phyloP scores from a whole-genome alignment of 306 rosid species.

The Lathyrus sativus region DNA sequence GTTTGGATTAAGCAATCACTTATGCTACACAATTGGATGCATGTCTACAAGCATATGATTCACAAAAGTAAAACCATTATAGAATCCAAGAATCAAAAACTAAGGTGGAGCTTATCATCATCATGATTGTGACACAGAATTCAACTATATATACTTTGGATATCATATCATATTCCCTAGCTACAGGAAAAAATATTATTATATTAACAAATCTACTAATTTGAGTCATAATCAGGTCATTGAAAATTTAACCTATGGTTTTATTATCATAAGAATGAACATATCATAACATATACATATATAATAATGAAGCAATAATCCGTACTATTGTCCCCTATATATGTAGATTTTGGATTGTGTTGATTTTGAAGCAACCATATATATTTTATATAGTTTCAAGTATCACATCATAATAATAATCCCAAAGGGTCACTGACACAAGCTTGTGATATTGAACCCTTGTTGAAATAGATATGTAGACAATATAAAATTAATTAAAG shows the following conservation, averaged over 20 bases:
- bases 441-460: constrained; percentile 23
- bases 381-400: constrained; percentile 25
- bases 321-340: constrained; percentile 37
- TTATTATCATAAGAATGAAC: constrained; percentile 30
- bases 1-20: constrained; percentile 35
- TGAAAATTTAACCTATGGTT: constrained; percentile 43
- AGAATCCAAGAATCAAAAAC: constrained; percentile 37
- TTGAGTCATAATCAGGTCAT: constrained; percentile 39
- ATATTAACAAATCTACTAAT: constrained; percentile 21
- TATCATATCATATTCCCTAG: constrained; percentile 39
- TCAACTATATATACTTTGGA: constrained; percentile 37
- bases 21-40: constrained; percentile 43
- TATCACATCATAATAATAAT: constrained; percentile 45
- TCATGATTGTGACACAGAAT: constrained; percentile 49
- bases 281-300: not conserved
- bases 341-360: constrained; percentile 33
- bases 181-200: constrained; percentile 25
- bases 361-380: constrained; percentile 34
- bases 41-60: constrained; percentile 40
- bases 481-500: constrained; percentile 30
- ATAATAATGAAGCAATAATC: constrained; percentile 14
- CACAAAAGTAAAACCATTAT: constrained; percentile 41
- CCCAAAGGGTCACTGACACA: constrained; percentile 33
- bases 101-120: constrained; percentile 47
- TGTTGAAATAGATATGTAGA: not conserved